Evolutionary conservation across 192 early-diverging fungal genomes (phyloP), one percentile per base, ranked within the genome.

Genomic region (Backusella sp.): DNA sequence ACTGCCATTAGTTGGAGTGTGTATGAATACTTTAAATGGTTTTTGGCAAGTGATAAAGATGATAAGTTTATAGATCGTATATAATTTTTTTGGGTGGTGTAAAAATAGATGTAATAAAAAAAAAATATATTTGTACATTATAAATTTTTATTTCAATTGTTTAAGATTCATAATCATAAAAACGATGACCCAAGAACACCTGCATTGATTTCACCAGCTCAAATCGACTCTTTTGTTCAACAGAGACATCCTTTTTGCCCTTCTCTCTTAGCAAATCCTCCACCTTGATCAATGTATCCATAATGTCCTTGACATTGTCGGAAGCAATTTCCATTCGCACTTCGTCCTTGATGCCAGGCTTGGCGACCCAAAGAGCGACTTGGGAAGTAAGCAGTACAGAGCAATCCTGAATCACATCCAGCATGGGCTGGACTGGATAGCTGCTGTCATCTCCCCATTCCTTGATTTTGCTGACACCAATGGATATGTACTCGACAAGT

Each of bases 1-100:
- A 95, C 94, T 0, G 94, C 95, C 23, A 92, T 96, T 56, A 92
- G 91, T 75, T 96, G 95, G 95, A 95, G 92, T 70, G 94, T 93
- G 1, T 91, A 91, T 79, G 90, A 91, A 78, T 91, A 89, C 69
- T 91, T 90, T 76, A 91, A 91, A 75, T 90, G 88, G 90, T 56
- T 85, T 44, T 86, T 91, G 42, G 32, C 72, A 36, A 72, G 71
- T 42, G 66, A 77, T 53, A 76, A 52, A 28, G 26, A 34, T n/a
- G 66, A 36, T 15, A 68, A 68, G 35, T 68, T 68, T 68, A 68
- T 68, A 68, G 66, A 42, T 37, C 66, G 65, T 75, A 42, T 49
- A 32, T 49, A 71, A 71, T 53, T 53, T n/a, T 6, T n/a, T n/a
- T n/a, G n/a, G n/a, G n/a, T 53, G 2, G 52, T 53, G n/a, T n/a